phyloP scores from a whole-genome alignment of 1,139 yeast species.

The Geotrichum restrictum region DNA sequence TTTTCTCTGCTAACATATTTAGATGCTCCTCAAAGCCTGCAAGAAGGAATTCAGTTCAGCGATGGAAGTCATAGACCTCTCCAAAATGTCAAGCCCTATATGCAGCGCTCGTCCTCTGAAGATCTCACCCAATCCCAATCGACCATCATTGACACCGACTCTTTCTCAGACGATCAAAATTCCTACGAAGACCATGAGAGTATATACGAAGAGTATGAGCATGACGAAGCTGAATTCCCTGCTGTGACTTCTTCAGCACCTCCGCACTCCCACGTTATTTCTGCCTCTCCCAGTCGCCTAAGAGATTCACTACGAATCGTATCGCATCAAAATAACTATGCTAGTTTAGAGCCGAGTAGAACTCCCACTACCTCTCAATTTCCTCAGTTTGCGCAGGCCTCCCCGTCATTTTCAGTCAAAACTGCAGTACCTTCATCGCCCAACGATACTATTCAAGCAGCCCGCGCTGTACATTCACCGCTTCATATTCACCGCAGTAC shows the following conservation, averaged over 20 bases:
- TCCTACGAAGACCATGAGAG: conserved; percentile 21
- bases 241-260: neutral
- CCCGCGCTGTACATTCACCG: conserved; percentile 9
- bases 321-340: conserved; percentile 14
- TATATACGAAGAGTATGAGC: conserved; percentile 21
- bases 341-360: conserved; percentile 10
- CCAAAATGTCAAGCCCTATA: conserved; percentile 18
- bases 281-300: conserved; percentile 5
- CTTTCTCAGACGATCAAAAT: conserved; percentile 19
- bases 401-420: conserved; percentile 14
- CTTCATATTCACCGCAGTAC: conserved; percentile 12
- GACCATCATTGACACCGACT: conserved; percentile 23
- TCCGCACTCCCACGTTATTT: neutral
- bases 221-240: neutral
- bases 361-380: conserved; percentile 15
- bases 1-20: neutral
- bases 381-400: conserved; percentile 1
- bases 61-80: conserved; percentile 10
- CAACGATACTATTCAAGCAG: neutral
- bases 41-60: conserved; percentile 22
- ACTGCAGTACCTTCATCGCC: conserved; percentile 13
- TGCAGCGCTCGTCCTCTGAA: conserved; percentile 12
- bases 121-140: conserved; percentile 21
- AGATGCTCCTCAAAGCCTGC: conserved; percentile 14
- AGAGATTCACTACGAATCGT: conserved; percentile 12